Evolutionary conservation across 1,139 yeast genomes (phyloP), one percentile per base, ranked within the genome.

Genomic region (Suhomyces ambrosiae): DNA sequence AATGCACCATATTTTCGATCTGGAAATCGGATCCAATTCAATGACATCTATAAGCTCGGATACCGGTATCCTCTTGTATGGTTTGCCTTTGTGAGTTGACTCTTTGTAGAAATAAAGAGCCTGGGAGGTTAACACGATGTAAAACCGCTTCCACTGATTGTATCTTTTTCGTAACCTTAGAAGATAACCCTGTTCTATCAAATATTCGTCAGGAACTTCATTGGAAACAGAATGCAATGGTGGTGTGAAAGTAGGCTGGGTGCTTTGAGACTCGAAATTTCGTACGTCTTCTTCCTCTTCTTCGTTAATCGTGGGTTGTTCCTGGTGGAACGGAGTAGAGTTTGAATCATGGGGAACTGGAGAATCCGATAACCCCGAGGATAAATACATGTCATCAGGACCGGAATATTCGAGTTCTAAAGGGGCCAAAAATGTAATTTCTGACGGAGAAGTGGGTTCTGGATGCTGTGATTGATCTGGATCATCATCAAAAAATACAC

Each of bases 21-120:
- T 63, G 6, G 76, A 65, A 16, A 73, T 38, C 2, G 79, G 72
- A 39, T 77, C 82, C 30, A 76, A 53, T 44, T 78, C 83, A 27
- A 76, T 74, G 19, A 71, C 79, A 48, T 78, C 83, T 10, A 70
- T 54, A n/a, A 79, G 53, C 29, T 71, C 68, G 5, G 52, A 47
- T 5, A 72, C 51, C 4, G 56, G 50, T 7, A 75, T 56, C 26
- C 50, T 47, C 49, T 72, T 71, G 44, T 53, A 37, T 10, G 52
- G 46, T 13, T 42, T 51, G 11, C 18, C 15, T 4, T 27, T 21
- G 7, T 25, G 23, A 8, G 22, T 25, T 5, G 17, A 9, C 17
- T 32, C 30, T 47, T 73, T 75, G 63, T 70, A 73, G 42, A 76
- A 63, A 30, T 63, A 55, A 23, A 76, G 41, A 14, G 61, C 56